Base-by-base conservation (phyloP, 1,284 basidiomycete genomes). In the Kalmanozyma brasiliensis region DNA sequence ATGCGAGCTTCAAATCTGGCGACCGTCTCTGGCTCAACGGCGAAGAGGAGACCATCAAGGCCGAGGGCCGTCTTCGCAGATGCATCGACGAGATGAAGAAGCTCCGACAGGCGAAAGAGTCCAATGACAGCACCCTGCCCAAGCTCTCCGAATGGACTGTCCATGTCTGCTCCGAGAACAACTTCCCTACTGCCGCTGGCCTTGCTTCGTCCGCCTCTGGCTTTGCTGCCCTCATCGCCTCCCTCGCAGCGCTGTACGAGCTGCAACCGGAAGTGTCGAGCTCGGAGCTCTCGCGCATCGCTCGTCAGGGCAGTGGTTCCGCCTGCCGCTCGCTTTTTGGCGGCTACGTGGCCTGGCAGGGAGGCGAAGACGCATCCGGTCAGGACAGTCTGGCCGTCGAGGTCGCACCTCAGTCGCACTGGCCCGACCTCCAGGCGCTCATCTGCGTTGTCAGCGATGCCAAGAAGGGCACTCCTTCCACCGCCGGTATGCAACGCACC, bases 111-210 rank as follows among this genome's bases (percentile, higher is more conserved):
- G 85, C 87, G 24, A 85, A 92, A 49, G 94, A 98, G 84, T 87
- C 38, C 36, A 41, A 64, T 33, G 74, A 80, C 37, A 40, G 38
- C 26, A 63, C 49, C 26, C 53, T 79, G 22, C 62, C 76, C 35
- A 77, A 76, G 64, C 70, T 77, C 16, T 82, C 73, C 16, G 45
- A 60, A 59, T 81, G 71, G 65, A 55, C 68, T 14, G 73, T 79
- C 11, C 76, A 92, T 84, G 94, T 99, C 70, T 89, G 89, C 60
- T 98, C 94, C 10, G 90, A 89, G 85, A 99, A 99, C 88, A 98
- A 98, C 86, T 98, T 99, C 86, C 95, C 95, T 22, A 98, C 95
- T 6, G 96, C 96, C 8, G 96, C 95, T 0, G 96, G 95, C 11
- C 89, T 99, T 34, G 95, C 96, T 0, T 98, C 95, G 0, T 97